Evolutionary conservation across 1,284 basidiomycete genomes (phyloP), one percentile per base, ranked within the genome.

Genomic region (Psilocybe mexicana): DNA sequence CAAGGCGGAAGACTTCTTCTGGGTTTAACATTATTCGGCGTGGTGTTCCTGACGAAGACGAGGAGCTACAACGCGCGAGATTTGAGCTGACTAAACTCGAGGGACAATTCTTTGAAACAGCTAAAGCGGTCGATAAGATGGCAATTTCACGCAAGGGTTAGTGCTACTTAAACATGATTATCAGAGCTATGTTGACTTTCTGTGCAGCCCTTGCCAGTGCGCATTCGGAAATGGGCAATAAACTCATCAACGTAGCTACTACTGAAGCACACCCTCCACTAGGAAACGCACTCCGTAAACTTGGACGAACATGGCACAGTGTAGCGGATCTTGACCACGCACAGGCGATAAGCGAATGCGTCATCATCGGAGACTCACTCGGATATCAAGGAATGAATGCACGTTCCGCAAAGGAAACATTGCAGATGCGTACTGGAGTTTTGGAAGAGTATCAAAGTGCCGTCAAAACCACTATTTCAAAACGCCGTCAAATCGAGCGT

Each of bases 381-480:
- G 93, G 93, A 1, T 98, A 98, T 72, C 94, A 97, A 74, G 91
- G 93, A 14, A 80, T 94, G 74, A 97, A 97, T 67, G 93, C 96
- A n/a, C 84, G 90, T 46, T 92, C 94, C 10, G 95, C 94, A 2
- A 96, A 95, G 75, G 94, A 97, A 69, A 94, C 95, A 0, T 74
- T 97, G 10, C 81, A 85, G 57, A 92, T 94, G 76, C 86, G 95
- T 6, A 92, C 93, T 0, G 83, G 86, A 14, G 91, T 96, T 7
- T 76, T 97, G 58, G 95, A 98, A 67, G 95, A 97, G 70, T 93
- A 95, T 59, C 94, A 96, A 63, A 80, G 85, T 4, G 93, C 94
- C 2, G 92, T 93, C 24, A 97, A 97, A 70, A 84, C 86, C 2
- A 91, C 93, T 2, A 97, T 98, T 64, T 93, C 88, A 24, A 97